These are phyloP conservation scores for Dothiorella sarmentorum DNA, from an alignment of 2,329 filamentous ascomycete genomes.

Conservation along the genomic window DNA sequence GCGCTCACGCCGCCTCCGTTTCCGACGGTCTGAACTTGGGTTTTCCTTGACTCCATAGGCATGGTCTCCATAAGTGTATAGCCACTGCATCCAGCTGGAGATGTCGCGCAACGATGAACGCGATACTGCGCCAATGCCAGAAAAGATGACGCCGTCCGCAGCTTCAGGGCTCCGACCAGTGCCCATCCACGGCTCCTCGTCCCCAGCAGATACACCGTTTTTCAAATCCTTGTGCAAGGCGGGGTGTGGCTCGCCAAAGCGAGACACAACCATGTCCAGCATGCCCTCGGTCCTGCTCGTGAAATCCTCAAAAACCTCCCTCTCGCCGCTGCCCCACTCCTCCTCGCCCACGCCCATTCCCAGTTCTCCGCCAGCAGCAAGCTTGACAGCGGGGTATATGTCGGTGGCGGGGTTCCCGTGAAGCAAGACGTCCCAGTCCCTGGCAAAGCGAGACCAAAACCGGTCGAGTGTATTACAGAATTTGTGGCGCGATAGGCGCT, in stretches of 20 bases:
- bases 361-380: constrained; percentile 85
- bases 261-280: constrained; percentile 81
- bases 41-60: constrained; percentile 84
- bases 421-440: constrained; percentile 80
- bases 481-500: constrained; percentile 59
- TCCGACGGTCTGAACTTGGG: constrained; percentile 62
- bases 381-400: constrained; percentile 78
- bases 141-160: constrained; percentile 81
- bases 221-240: constrained; percentile 23
- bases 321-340: constrained; percentile 87
- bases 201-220: constrained; percentile 18
- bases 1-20: constrained; percentile 41
- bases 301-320: constrained; percentile 89
- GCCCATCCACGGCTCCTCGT: constrained; percentile 65
- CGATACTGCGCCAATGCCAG: constrained; percentile 72
- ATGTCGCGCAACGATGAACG: constrained; percentile 68
- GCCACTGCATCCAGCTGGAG: constrained; percentile 81
- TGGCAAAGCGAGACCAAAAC: constrained; percentile 72
- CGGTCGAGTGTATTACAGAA: constrained; percentile 71
- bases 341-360: constrained; percentile 95
- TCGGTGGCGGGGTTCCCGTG: constrained; percentile 82
- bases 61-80: constrained; percentile 78
- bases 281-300: constrained; percentile 76
- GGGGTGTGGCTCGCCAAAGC: constrained; percentile 64
- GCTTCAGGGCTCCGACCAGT: constrained; percentile 63